A percentile compares a stretch with the other conserved stretches of the same genome.
These are phyloP conservation scores for Pseudogymnoascus sp. DNA, from an alignment of 2,329 filamentous ascomycete species.

Conservation along the genomic window DNA sequence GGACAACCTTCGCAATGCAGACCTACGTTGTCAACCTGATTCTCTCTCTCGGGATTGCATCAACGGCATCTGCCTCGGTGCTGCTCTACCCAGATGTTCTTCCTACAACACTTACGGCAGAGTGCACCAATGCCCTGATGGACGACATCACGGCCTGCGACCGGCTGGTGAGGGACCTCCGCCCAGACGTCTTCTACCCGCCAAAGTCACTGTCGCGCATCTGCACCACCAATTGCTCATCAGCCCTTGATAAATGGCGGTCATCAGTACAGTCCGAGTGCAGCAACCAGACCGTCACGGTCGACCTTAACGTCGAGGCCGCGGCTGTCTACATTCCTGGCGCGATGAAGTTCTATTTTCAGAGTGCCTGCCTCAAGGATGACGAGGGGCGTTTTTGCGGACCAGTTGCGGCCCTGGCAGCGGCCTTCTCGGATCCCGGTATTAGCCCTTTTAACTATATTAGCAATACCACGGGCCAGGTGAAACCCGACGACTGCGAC, in stretches of 20 bases:
- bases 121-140: slow-evolving; percentile 14
- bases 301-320: slow-evolving; percentile 13
- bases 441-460: slow-evolving; percentile 18
- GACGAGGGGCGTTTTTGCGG: slow-evolving; percentile 15
- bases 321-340: slow-evolving; percentile 16
- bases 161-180: slow-evolving; percentile 14
- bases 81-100: slow-evolving; percentile 16
- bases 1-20: too few relatives aligned
- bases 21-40: too few relatives aligned
- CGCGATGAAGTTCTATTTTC: slow-evolving; percentile 13
- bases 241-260: slow-evolving; percentile 15
- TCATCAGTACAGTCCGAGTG: slow-evolving; percentile 16
- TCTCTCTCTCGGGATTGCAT: too few relatives aligned
- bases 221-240: slow-evolving; percentile 14
- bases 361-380: slow-evolving; percentile 17
- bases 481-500: slow-evolving; percentile 15
- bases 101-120: not conserved
- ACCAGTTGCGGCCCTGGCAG: slow-evolving; percentile 16
- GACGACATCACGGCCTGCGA: slow-evolving; percentile 14
- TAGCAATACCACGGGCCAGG: slow-evolving; percentile 13
- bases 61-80: slow-evolving; percentile 12
- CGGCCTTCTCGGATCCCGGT: slow-evolving; percentile 15
- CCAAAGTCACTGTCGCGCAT: slow-evolving; percentile 13
- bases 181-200: slow-evolving; percentile 17
- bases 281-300: slow-evolving; percentile 13